These are phyloP conservation scores for Trichopus zeylanicus DNA, from an alignment of 116 monocot genomes.

Conservation along the genomic window DNA sequence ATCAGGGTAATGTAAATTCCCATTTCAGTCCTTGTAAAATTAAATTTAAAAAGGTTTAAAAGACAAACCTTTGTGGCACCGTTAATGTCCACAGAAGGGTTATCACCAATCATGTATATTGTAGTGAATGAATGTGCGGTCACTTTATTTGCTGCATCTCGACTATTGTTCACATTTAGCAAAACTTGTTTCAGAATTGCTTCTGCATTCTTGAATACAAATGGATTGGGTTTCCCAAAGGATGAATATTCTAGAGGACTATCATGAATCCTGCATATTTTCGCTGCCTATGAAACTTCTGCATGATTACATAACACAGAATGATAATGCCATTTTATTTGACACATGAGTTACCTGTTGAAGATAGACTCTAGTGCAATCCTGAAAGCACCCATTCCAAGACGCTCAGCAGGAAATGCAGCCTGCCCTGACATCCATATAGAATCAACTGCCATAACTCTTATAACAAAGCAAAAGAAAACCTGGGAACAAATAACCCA, in stretches of 20 bases:
- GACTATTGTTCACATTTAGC: constrained; percentile 12
- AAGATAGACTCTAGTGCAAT: constrained; percentile 81
- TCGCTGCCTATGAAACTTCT: constrained; percentile 11
- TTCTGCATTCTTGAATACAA: constrained; percentile 86
- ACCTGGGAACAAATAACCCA: background rate
- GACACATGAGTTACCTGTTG: constrained; percentile 49
- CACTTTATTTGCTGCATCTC: constrained; percentile 4
- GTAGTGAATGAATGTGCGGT: constrained; percentile 28
- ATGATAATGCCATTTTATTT: background rate
- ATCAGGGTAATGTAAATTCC: background rate
- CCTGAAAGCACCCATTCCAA: constrained; percentile 99
- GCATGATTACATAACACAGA: constrained; percentile 4
- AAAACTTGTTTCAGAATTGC: constrained; percentile 40
- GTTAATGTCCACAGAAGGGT: constrained; percentile 84
- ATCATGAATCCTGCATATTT: constrained; percentile 39
- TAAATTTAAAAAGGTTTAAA: no score
- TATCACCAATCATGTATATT: constrained; percentile 96
- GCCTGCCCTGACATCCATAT: constrained; percentile 37
- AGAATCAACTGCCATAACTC: constrained; percentile 6
- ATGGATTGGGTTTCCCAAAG: constrained; percentile 89
- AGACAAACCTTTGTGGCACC: constrained; percentile 75
- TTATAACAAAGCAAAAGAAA: background rate
- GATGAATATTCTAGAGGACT: constrained; percentile 59
- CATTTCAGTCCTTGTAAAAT: no score
- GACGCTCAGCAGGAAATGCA: constrained; percentile 79